Base-by-base conservation (phyloP, 345 rosid genomes). In the Mangifera indica region DNA sequence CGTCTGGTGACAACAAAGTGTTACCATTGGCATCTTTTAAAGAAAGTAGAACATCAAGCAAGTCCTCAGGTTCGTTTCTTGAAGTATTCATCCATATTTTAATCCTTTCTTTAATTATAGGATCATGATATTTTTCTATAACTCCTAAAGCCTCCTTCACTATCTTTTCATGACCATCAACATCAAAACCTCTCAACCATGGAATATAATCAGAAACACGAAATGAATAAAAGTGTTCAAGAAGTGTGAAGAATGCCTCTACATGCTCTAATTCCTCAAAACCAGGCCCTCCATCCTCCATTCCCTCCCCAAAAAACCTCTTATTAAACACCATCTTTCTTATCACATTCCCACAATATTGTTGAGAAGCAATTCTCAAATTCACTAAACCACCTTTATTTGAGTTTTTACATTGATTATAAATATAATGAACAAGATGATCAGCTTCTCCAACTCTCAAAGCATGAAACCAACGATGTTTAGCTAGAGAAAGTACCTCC, bases 191-290 rank as follows among this genome's bases (percentile, higher is more conserved):
- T 6, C 72, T 69, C 52, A 84, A 78, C 29, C 68, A 78, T 0
- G 92, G 88, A 15, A 86, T 24, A 40, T 81, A 86, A 72, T 86
- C 88, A 0, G 90, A 86, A 21, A 84, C 37, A 51, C 84, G 81
- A 59, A 84, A 88, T 0, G 93, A 74, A 21, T 66, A 83, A 4
- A 81, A 8, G 59, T 78, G 66, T 15, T 53, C 52, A 37, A 88
- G 75, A 34, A 52, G 56, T 8, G 58, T 78, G 68, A 88, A 83
- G 44, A 86, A 21, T 3, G 93, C 88, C 52, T 81, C 67, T 22
- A 86, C 77, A 22, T 84, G 84, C 60, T 83, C 87, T 3, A 75
- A 77, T 54, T 84, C 91, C 51, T 84, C 83, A 2, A 21, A 69
- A 12, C 81, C 74, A 6, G 86, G 86, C 3, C 77, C 84, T 53